These are phyloP conservation scores for Phellopilus nigrolimitatus DNA, from an alignment of 1,284 basidiomycete genomes.

Conservation along the genomic window DNA sequence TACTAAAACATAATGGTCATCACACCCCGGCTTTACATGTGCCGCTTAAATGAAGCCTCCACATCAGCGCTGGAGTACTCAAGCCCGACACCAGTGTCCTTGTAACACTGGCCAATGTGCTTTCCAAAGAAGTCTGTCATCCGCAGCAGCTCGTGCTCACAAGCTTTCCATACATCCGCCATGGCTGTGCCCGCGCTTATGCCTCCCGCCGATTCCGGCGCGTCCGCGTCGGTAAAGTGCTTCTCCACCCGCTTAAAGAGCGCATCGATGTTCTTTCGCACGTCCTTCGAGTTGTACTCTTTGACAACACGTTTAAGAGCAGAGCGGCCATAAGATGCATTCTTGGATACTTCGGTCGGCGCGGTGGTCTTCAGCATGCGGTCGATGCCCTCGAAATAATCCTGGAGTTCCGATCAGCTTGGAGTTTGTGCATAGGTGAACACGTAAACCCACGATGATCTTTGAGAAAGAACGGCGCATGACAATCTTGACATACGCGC, in stretches of 20 bases:
- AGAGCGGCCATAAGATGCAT: constrained; percentile 72
- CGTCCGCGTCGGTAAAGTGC: constrained; percentile 85
- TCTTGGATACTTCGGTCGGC: constrained; percentile 75
- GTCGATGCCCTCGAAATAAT: constrained; percentile 93
- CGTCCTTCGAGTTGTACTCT: constrained; percentile 84
- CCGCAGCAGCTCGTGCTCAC: constrained; percentile 74
- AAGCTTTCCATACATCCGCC: constrained; percentile 82
- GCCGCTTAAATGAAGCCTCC: constrained; percentile 69
- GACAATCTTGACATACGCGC: constrained; percentile 83
- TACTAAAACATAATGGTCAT: constrained; percentile 12
- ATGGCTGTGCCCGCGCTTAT: constrained; percentile 66
- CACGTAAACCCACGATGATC: constrained; percentile 64
- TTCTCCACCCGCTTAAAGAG: constrained; percentile 93
- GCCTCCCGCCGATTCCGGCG: constrained; percentile 50
- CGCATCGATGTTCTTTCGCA: constrained; percentile 81
- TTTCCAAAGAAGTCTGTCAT: constrained; percentile 67
- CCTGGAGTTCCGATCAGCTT: constrained; percentile 43
- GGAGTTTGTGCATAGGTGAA: neutral
- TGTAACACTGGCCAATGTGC: constrained; percentile 74
- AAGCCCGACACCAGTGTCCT: constrained; percentile 60
- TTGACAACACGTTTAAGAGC: constrained; percentile 82
- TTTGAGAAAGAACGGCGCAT: constrained; percentile 83
- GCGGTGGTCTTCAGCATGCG: constrained; percentile 78
- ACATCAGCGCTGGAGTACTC: constrained; percentile 78
- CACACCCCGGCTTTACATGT: constrained; percentile 34